Base-by-base conservation (phyloP, 345 rosid species). In the Rubroshorea leprosula region DNA sequence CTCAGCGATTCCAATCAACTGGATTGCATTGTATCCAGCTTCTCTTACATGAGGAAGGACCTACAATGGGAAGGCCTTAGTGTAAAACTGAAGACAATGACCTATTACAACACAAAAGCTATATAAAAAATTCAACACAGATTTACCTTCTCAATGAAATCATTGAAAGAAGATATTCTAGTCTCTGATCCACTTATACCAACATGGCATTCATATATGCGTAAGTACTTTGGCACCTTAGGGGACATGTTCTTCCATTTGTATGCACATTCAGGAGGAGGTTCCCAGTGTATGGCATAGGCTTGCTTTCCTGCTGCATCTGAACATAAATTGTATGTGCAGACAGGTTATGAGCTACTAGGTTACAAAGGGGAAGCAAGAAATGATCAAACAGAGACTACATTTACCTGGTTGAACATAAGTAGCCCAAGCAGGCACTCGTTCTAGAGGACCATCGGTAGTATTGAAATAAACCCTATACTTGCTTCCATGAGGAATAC, bases 341-440 rank as follows among this genome's bases (percentile, higher is more conserved):
- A 35, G 24, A 55, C 25, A 60, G 51, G 35, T 15, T 47, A 26
- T 15, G 8, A 58, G 24, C 14, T 9, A 10, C 24, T 10, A 38
- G 41, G 54, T 19, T 41, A 49, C 14, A 25, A 57, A 52, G 52
- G 22, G 59, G 25, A 65, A 49, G 60, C 49, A 64, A 51, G 25
- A 55, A 63, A 64, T 25, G 17, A 44, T 62, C 41, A 35, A 29
- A 57, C 54, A 62, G 57, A 35, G 19, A 25, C 38, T 23, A 27
- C 51, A 23, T 39, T 74, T 80, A 86, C 98, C 93, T 65, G 98
- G 93, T 74, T 89, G 73, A 50, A 92, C 96, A 62, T 86, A 92
- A 24, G 86, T 83, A 69, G 98, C 95, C 98, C 98, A 89, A 58
- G 98, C 95, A 60, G 98, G 96, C 35, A 92, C 81, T 10, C 98